These are phyloP conservation scores for Mucor velutinosus DNA, from an alignment of 371 early-diverging fungal species.

Conservation along the genomic window DNA sequence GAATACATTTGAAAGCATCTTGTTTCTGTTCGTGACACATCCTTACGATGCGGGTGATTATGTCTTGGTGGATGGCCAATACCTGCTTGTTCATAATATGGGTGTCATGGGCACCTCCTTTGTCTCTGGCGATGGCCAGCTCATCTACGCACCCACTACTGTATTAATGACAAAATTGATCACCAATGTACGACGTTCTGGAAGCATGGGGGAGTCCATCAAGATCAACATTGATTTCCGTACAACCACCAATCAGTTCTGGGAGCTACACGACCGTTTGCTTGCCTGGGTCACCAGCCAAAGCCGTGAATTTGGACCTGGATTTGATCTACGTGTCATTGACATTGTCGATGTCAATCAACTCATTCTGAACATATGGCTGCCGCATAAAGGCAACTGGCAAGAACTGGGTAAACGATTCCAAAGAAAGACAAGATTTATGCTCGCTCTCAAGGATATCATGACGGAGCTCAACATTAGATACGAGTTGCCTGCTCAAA, in stretches of 20 bases:
- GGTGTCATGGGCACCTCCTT: constrained; percentile 71
- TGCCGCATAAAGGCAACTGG: constrained; percentile 75
- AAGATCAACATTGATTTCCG: constrained; percentile 60
- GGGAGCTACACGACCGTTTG: constrained; percentile 53
- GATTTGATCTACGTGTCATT: constrained; percentile 56
- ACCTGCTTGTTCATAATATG: constrained; percentile 70
- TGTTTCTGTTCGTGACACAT: constrained; percentile 59
- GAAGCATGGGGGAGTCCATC: constrained; percentile 61
- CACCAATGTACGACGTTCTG: constrained; percentile 73
- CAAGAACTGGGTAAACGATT: constrained; percentile 66
- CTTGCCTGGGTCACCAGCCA: constrained; percentile 60
- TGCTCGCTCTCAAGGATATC: constrained; percentile 60
- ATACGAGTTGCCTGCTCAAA: constrained; percentile 54
- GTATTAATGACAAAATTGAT: constrained; percentile 66
- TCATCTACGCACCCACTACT: constrained; percentile 76
- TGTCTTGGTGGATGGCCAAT: constrained; percentile 65
- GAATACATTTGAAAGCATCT: constrained; percentile 61
- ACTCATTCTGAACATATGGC: constrained; percentile 53
- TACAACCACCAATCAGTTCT: constrained; percentile 60
- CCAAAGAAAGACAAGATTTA: constrained; percentile 59
- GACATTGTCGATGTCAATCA: constrained; percentile 59
- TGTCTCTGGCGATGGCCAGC: constrained; percentile 69
- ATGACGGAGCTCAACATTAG: constrained; percentile 57
- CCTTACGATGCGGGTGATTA: constrained; percentile 77
- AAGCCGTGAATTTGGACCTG: constrained; percentile 61